Conservation (phyloP, 345 rosid species). For the Syzygium aromaticum region DNA sequence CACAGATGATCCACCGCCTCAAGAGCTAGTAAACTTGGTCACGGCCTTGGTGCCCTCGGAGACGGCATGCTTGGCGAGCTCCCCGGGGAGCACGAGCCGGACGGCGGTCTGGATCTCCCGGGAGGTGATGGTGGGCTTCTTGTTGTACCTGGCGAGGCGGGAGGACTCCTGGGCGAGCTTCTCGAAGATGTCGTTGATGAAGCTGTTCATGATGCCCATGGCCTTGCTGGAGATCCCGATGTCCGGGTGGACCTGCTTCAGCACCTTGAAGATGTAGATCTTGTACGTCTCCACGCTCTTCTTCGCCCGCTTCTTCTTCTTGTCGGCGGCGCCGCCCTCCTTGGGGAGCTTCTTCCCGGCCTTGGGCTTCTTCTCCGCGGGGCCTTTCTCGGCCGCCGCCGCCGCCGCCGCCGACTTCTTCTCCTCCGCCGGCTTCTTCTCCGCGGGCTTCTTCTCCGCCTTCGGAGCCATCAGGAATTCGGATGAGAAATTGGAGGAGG, state of each 20-base stretch:
- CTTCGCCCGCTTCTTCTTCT: constrained; percentile 59
- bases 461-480: constrained; percentile 29
- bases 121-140: constrained; percentile 67
- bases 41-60: constrained; percentile 80
- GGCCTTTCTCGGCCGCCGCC: constrained; percentile 54
- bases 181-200: constrained; percentile 62
- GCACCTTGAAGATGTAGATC: constrained; percentile 51
- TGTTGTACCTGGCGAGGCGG: constrained; percentile 67
- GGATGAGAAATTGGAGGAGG: not conserved
- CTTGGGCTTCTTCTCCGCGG: constrained; percentile 76
- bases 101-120: constrained; percentile 72
- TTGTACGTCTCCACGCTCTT: constrained; percentile 64
- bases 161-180: constrained; percentile 46
- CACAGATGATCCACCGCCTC: not conserved
- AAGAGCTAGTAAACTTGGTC: constrained; percentile 64
- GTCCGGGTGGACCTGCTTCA: constrained; percentile 6
- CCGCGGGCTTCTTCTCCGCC: constrained; percentile 70
- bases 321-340: constrained; percentile 37
- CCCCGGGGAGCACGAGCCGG: constrained; percentile 57
- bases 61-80: constrained; percentile 70
- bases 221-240: constrained; percentile 30
- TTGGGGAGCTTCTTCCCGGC: constrained; percentile 80
- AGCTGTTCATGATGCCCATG: constrained; percentile 70
- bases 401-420: constrained; percentile 38
- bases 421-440: constrained; percentile 49